phyloP scores from a whole-genome alignment of 2,329 filamentous ascomycete genomes.

The Botrytis porri region DNA sequence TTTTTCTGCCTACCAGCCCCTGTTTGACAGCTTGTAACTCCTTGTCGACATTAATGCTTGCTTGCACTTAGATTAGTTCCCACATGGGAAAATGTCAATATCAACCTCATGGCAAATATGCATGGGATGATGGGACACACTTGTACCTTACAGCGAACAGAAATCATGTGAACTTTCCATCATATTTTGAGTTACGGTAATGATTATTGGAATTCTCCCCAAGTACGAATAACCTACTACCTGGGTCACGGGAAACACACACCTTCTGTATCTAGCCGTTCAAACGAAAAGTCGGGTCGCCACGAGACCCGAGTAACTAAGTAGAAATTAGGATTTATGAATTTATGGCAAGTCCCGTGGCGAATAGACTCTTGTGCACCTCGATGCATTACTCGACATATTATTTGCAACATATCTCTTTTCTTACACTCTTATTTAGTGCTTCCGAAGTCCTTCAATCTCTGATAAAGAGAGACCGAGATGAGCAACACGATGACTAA shows the following conservation, averaged over 20 bases:
- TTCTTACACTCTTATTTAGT: not conserved
- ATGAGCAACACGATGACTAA: conserved; percentile 12
- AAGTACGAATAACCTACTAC: conserved; percentile 14
- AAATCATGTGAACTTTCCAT: conserved; percentile 12
- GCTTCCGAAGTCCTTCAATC: conserved; percentile 17
- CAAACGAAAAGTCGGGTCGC: conserved; percentile 17
- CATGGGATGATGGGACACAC: conserved; percentile 5
- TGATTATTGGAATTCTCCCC: not conserved
- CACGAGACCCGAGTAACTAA: conserved; percentile 9
- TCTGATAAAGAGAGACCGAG: conserved; percentile 10
- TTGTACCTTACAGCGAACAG: conserved; percentile 25
- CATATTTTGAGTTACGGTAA: not conserved
- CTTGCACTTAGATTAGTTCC: conserved; percentile 24
- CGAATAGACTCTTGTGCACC: conserved; percentile 10
- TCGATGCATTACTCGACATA: conserved; percentile 11
- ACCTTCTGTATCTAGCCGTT: conserved; percentile 18
- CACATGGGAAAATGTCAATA: conserved; percentile 27
- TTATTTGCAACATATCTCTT: not conserved
- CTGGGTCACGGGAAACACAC: conserved; percentile 18
- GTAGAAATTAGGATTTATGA: not conserved
- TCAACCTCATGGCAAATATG: conserved; percentile 28
- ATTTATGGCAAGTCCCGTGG: conserved; percentile 14
- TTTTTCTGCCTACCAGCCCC: conserved; percentile 20
- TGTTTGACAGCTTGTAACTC: conserved; percentile 27
- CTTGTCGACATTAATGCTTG: conserved; percentile 19